Percentiles rank a stretch among this genome's conserved stretches.
These are phyloP conservation scores for Mallotus repandus DNA, from an alignment of 441 rosid species.

Conservation along the genomic window DNA sequence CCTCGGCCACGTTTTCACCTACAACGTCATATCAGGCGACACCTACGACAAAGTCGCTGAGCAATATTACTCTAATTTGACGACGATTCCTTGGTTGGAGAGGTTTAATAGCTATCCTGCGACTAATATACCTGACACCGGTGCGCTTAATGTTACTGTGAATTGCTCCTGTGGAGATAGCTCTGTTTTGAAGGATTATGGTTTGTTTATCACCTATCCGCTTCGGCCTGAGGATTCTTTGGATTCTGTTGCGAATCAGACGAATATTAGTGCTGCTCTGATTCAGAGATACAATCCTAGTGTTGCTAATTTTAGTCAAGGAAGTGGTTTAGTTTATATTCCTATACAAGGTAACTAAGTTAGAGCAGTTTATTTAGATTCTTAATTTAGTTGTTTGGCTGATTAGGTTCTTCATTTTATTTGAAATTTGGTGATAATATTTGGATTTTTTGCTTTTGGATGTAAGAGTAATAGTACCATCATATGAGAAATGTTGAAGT, in stretches of 20 bases:
- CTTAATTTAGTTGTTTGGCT: too few relatives aligned
- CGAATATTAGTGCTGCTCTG: constrained; percentile 31
- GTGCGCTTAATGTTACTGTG: constrained; percentile 47
- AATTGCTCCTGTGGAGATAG: constrained; percentile 63
- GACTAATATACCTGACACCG: constrained; percentile 36
- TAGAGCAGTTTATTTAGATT: neutral
- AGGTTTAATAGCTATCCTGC: constrained; percentile 30
- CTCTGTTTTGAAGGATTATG: constrained; percentile 41
- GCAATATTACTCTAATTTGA: constrained; percentile 40
- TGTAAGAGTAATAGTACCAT: neutral
- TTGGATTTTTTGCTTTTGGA: neutral
- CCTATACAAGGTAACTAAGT: constrained; percentile 42
- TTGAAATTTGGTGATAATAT: too few relatives aligned
- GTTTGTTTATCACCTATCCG: constrained; percentile 57
- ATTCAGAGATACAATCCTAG: constrained; percentile 45
- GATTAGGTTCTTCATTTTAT: too few relatives aligned
- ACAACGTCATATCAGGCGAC: constrained; percentile 22
- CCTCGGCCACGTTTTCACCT: constrained; percentile 45
- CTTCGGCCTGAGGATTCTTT: constrained; percentile 44
- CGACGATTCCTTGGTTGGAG: constrained; percentile 35
- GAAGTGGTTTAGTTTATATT: constrained; percentile 51
- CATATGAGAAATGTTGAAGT: neutral
- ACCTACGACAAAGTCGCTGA: constrained; percentile 35
- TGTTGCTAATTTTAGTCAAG: constrained; percentile 36
- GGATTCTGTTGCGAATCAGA: constrained; percentile 26